phyloP scores from a whole-genome alignment of 2,329 filamentous ascomycete genomes.

The Graphiopsis chlorocephala region DNA sequence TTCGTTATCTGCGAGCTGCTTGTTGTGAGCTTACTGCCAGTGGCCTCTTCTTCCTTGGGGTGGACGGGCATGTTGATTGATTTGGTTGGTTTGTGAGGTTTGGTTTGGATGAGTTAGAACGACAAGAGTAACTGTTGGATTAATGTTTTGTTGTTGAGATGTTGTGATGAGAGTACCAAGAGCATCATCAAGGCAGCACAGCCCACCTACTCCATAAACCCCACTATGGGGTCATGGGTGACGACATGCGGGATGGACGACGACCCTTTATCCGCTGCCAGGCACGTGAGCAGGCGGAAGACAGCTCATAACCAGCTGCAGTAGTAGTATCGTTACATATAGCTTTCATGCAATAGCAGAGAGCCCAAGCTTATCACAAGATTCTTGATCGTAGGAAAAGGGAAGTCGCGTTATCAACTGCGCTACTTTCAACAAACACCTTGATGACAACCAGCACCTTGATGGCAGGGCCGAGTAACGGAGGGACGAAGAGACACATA shows the following conservation, averaged over 20 bases:
- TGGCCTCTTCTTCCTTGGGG: constrained; percentile 39
- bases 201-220: constrained; percentile 3
- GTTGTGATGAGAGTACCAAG: not conserved
- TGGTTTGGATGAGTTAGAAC: not conserved
- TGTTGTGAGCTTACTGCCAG: constrained; percentile 36
- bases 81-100: not conserved
- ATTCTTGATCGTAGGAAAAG: not conserved
- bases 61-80: constrained; percentile 40
- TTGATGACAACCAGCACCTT: constrained; percentile 10
- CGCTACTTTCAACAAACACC: constrained; percentile 13
- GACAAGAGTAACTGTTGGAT: not conserved
- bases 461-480: not conserved
- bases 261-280: not conserved
- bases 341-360: constrained; percentile 6
- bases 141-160: no score
- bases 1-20: not conserved
- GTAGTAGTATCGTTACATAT: not conserved
- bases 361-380: not conserved
- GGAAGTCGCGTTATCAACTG: not conserved
- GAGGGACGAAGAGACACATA: not conserved
- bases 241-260: not conserved
- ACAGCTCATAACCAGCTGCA: not conserved
- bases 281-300: not conserved
- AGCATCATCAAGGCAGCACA: constrained; percentile 8
- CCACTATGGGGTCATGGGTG: constrained; percentile 1